Evolutionary conservation across 306 rosid species (phyloP).

Genomic region (Urtica urens): DNA sequence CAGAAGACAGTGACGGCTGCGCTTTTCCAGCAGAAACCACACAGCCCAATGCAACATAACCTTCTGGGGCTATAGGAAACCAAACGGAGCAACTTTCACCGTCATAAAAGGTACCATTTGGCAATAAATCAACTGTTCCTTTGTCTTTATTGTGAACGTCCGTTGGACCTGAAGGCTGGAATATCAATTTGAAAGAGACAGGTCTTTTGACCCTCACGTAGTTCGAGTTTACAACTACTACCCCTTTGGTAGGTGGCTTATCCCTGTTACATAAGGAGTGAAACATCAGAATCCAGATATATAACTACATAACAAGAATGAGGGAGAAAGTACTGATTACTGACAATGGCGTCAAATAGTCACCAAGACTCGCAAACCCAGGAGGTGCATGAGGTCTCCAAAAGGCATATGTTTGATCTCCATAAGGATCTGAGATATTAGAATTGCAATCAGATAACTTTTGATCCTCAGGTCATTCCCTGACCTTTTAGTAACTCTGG

Average conservation of each 20-base stretch:
- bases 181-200: constrained; percentile 57
- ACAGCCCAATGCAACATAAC: constrained; percentile 89
- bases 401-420: constrained; percentile 65
- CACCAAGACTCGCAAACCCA: constrained; percentile 92
- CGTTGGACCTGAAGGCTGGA: constrained; percentile 56
- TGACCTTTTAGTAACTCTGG: neutral
- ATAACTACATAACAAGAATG: constrained; percentile 8
- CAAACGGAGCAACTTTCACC: constrained; percentile 61
- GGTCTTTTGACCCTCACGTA: constrained; percentile 67
- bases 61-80: constrained; percentile 93
- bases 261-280: constrained; percentile 46
- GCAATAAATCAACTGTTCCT: constrained; percentile 18
- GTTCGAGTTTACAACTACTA: constrained; percentile 75
- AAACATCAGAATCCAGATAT: constrained; percentile 11
- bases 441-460: neutral
- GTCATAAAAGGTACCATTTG: constrained; percentile 16
- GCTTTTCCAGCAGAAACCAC: constrained; percentile 56
- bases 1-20: constrained; percentile 70
- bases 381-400: constrained; percentile 98
- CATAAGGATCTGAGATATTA: constrained; percentile 43
- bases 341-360: constrained; percentile 81
- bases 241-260: constrained; percentile 90
- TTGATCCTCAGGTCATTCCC: too few relatives aligned
- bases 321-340: constrained; percentile 23
- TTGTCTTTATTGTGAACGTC: constrained; percentile 21